Conservation (phyloP, 805 yeast genomes). For the Zygoascus flipseniorum region DNA sequence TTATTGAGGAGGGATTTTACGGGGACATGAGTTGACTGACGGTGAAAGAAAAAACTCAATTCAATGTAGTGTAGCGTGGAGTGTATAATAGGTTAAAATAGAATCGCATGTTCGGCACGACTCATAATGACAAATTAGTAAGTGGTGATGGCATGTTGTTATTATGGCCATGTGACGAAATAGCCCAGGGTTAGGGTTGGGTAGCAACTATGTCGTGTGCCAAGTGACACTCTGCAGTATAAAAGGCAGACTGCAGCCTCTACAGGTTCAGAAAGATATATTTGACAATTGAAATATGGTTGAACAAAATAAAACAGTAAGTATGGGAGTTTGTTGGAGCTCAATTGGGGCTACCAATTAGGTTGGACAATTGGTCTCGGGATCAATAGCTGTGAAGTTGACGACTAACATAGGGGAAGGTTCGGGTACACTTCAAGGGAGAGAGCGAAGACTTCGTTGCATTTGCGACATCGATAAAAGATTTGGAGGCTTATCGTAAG, state of each 20-base stretch:
- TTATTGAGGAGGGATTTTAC: conserved; percentile 75
- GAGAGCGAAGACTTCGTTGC: conserved; percentile 51
- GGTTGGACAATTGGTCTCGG: background rate
- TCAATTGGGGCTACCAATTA: background rate
- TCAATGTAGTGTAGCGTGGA: background rate
- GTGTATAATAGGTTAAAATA: no score
- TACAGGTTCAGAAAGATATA: no score
- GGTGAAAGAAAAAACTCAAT: background rate
- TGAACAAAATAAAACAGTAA: background rate
- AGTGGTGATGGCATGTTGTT: no score
- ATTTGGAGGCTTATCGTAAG: conserved; percentile 39
- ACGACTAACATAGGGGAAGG: conserved; percentile 2
- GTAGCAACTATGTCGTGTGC: no score
- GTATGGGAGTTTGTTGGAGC: background rate
- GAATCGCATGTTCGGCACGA: no score
- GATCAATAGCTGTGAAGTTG: background rate
- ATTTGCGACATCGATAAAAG: conserved; percentile 49
- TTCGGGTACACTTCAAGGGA: conserved; percentile 53
- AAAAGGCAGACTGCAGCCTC: no score
- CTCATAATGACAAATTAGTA: no score
- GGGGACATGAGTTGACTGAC: conserved; percentile 18
- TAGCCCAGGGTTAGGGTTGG: no score
- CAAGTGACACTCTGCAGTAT: no score
- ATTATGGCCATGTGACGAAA: no score
- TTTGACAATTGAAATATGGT: no score